A percentile compares a stretch with the other conserved stretches of the same genome.
phyloP scores from a whole-genome alignment of 23 red algal genomes.

The Cyanidium caldarium region DNA sequence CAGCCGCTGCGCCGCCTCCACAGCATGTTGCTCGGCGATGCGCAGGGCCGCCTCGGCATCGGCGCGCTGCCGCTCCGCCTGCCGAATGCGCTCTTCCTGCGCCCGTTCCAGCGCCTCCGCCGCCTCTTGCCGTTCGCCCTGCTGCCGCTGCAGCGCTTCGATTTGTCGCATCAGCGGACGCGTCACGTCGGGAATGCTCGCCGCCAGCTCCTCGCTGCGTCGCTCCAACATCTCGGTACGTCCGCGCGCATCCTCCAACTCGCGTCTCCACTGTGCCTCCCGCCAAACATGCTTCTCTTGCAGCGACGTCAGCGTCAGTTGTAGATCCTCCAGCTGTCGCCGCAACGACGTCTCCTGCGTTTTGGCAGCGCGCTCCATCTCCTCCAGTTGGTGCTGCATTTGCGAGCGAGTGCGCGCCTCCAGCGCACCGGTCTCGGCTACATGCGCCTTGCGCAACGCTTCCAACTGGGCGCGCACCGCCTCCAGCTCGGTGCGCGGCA shows the following conservation, averaged over 20 bases:
- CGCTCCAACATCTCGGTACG: constrained; percentile 22
- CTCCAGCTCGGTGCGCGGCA: constrained; percentile 28
- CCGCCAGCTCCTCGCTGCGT: constrained; percentile 41
- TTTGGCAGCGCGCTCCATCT: constrained; percentile 6
- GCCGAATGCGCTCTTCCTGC: not conserved
- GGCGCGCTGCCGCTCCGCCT: not conserved
- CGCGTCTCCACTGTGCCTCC: constrained; percentile 32
- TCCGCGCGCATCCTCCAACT: constrained; percentile 21
- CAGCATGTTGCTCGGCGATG: not conserved
- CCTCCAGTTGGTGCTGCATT: constrained; percentile 14
- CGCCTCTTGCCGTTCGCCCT: constrained; percentile 17
- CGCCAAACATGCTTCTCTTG: constrained; percentile 25
- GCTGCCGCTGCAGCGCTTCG: constrained; percentile 38
- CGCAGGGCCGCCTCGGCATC: not conserved
- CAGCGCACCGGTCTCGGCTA: constrained; percentile 20
- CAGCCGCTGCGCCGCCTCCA: not conserved
- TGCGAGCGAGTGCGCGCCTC: constrained; percentile 12
- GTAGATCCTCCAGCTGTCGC: constrained; percentile 36
- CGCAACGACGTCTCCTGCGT: constrained; percentile 15
- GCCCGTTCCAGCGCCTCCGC: constrained; percentile 18
- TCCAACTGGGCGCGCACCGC: constrained; percentile 36
- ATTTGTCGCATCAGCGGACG: constrained; percentile 51
- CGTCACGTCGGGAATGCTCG: constrained; percentile 41
- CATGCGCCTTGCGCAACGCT: constrained; percentile 31
- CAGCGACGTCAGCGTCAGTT: constrained; percentile 21